These are phyloP conservation scores for Botrytis medusae DNA, from an alignment of 2,329 filamentous ascomycete genomes.

Conservation along the genomic window DNA sequence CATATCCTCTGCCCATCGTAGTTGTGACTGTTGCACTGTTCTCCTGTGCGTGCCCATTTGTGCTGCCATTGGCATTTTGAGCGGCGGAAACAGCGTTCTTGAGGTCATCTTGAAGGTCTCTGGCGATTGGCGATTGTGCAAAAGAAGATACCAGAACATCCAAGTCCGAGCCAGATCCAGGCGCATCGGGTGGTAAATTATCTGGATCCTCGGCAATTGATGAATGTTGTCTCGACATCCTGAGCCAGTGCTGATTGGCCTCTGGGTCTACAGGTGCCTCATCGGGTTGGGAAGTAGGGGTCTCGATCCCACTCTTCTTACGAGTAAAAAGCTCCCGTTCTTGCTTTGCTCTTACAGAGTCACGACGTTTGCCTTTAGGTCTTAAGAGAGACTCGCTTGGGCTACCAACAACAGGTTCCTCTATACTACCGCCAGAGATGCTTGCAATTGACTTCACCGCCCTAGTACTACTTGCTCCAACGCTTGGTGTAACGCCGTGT, in stretches of 20 bases:
- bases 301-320: conserved; percentile 64
- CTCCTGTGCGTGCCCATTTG: conserved; percentile 53
- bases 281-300: conserved; percentile 64
- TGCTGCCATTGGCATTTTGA: conserved; percentile 62
- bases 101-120: conserved; percentile 75
- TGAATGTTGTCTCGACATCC: conserved; percentile 54
- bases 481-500: conserved; percentile 64
- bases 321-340: conserved; percentile 89
- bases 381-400: conserved; percentile 60
- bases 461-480: conserved; percentile 81
- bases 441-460: conserved; percentile 91
- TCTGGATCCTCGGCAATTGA: conserved; percentile 69
- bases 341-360: conserved; percentile 82
- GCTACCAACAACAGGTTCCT: conserved; percentile 58
- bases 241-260: conserved; percentile 59
- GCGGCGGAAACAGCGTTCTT: conserved; percentile 64
- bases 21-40: conserved; percentile 46
- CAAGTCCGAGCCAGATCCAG: conserved; percentile 68
- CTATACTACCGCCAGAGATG: conserved; percentile 71
- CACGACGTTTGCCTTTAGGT: conserved; percentile 68
- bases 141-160: conserved; percentile 79
- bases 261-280: conserved; percentile 47
- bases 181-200: conserved; percentile 58
- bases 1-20: conserved; percentile 76
- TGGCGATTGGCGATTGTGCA: conserved; percentile 73